A percentile compares a stretch with the other conserved stretches of the same genome.
Conservation (phyloP, 768 basidiomycete species). For the Calvatia gigantea region DNA sequence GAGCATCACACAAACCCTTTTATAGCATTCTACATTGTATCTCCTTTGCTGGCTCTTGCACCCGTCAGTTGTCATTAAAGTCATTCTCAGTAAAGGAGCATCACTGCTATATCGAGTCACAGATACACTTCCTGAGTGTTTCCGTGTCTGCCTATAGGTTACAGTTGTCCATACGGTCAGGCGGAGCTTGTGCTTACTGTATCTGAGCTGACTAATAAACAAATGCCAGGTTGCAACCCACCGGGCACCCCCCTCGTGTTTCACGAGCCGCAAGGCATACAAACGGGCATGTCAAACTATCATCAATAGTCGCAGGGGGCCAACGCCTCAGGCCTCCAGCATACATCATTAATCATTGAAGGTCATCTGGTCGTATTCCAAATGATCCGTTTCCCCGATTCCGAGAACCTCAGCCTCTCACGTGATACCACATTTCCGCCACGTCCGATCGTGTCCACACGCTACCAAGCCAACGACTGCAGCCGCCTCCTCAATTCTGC, state of each 20-base stretch:
- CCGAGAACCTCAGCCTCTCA: not conserved
- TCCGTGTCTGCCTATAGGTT: not conserved
- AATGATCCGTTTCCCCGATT: constrained; percentile 4
- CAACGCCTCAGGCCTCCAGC: too few relatives aligned
- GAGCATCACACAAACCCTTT: constrained; percentile 6
- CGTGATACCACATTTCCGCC: constrained; percentile 8
- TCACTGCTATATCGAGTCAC: constrained; percentile 6
- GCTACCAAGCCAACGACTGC: not conserved
- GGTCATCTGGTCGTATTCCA: not conserved
- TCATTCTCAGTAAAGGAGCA: not conserved
- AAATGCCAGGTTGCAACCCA: not conserved
- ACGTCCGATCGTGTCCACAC: constrained; percentile 5
- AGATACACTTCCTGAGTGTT: not conserved
- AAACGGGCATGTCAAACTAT: not conserved
- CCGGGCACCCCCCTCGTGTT: not conserved
- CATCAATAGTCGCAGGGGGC: too few relatives aligned
- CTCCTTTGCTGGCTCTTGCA: not conserved
- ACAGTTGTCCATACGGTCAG: not conserved
- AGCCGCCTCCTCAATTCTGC: constrained; percentile 5
- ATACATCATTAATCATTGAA: too few relatives aligned
- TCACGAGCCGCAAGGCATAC: not conserved
- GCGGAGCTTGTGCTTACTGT: not conserved
- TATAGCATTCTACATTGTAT: constrained; percentile 3
- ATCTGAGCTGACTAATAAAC: constrained; percentile 5
- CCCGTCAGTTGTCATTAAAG: not conserved